Conservation (phyloP, 805 yeast genomes). For the Priceomyces medius region DNA sequence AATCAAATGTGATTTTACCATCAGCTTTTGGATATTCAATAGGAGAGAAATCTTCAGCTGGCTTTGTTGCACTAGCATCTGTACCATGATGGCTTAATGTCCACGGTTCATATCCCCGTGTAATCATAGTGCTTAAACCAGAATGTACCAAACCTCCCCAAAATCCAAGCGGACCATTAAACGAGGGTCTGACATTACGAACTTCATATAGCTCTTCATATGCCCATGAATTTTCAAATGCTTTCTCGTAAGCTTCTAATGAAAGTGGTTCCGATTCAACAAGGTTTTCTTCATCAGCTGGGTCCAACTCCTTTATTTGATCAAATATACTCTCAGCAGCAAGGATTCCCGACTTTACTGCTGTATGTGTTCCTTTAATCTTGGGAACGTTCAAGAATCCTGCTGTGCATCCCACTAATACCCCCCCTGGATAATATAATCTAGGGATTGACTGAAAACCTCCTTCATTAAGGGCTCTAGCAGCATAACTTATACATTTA, state of each 20-base stretch:
- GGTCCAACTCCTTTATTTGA: slow-evolving; percentile 40
- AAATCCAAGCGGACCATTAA: slow-evolving; percentile 70
- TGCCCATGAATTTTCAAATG: slow-evolving; percentile 79
- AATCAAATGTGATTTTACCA: slow-evolving; percentile 86
- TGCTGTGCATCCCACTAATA: slow-evolving; percentile 91
- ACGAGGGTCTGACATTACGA: slow-evolving; percentile 91
- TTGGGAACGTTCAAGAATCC: slow-evolving; percentile 98
- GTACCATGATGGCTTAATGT: slow-evolving; percentile 69
- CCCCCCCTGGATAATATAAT: slow-evolving; percentile 93
- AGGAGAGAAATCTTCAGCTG: slow-evolving; percentile 64
- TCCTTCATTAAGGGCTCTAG: slow-evolving; percentile 96
- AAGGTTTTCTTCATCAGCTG: slow-evolving; percentile 43
- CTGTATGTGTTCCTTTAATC: slow-evolving; percentile 96
- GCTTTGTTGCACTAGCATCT: slow-evolving; percentile 70
- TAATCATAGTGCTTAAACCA: slow-evolving; percentile 75
- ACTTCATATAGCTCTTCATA: slow-evolving; percentile 78
- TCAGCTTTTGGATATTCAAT: slow-evolving; percentile 96
- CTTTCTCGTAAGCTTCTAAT: slow-evolving; percentile 59
- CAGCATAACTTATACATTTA: slow-evolving; percentile 89
- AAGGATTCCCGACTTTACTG: slow-evolving; percentile 91
- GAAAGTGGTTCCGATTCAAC: slow-evolving; percentile 38
- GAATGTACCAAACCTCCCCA: slow-evolving; percentile 82
- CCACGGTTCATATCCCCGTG: slow-evolving; percentile 85
- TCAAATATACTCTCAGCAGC: slow-evolving; percentile 85
- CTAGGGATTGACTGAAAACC: slow-evolving; percentile 93